Base-by-base conservation (phyloP, 208 protist species). In the Crithidia sp. region DNA sequence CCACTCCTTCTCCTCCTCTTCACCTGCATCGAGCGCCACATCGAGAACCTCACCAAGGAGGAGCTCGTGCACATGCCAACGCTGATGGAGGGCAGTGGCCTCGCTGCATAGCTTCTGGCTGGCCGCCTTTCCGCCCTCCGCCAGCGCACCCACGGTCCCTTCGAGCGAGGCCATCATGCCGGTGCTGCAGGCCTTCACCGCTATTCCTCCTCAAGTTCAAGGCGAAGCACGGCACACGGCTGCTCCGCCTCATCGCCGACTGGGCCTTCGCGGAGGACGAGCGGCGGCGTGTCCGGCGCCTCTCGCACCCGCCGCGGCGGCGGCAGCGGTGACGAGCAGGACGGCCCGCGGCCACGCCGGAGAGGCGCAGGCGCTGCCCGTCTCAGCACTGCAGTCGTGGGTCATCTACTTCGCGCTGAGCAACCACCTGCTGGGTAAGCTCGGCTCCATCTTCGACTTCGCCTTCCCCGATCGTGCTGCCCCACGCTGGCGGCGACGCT, bases 191-290 rank as follows among this genome's bases (percentile, higher is more conserved):
- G 88, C 90, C 54, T 97, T 92, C 83, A 86, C 75, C 4, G 79
- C n/a, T 85, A 43, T 95, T 97, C 71, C 87, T 94, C 64, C 60
- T 97, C 40, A 97, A 97, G 79, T 97, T 97, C 73, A 94, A 94
- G 83, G 78, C 90, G 17, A 93, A 94, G 70, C 85, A 94, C 58
- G 91, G 90, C 60, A 69, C 68, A 19, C 73, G 69, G 71, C 78
- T 93, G 71, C 76, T 97, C 54, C 77, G 81, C 40, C 73, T 82
- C 36, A 71, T 95, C 12, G 83, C 86, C 19, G 78, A 91, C 62
- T 97, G 92, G 92, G 88, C 88, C 45, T 97, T 97, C 83, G 87
- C 79, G 65, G 74, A 52, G n/a, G 74, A 71, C 71, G 62, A 73
- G 62, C 61, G 61, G 74, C 28, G 74, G 58, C 41, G 54, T 70